Percentiles rank a stretch among this genome's conserved stretches.
Evolutionary conservation across 2,329 filamentous ascomycete species (phyloP).

Genomic region (Drechslera avenae): DNA sequence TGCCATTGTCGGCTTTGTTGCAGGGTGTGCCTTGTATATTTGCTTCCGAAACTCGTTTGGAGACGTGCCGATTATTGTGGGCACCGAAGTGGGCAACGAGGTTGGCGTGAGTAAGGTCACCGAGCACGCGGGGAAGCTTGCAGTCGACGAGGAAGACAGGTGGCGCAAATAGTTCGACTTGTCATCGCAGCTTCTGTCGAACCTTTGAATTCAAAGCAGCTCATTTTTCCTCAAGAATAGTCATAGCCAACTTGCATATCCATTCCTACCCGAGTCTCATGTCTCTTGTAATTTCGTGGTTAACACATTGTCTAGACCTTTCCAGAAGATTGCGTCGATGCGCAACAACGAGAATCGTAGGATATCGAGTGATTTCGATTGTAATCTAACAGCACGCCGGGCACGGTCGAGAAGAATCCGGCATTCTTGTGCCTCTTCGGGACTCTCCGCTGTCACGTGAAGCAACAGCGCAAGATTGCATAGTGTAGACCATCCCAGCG

Average conservation of each 20-base stretch:
- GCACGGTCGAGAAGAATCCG: neutral
- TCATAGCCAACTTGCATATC: neutral
- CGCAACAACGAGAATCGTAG: neutral
- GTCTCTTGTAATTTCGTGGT: neutral
- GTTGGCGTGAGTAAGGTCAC: neutral
- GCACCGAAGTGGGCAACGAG: neutral
- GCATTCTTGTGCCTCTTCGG: conserved; percentile 2
- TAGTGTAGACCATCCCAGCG: neutral
- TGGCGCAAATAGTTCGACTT: neutral
- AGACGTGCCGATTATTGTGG: neutral
- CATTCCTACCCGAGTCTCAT: neutral
- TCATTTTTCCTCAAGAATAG: neutral
- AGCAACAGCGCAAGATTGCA: conserved; percentile 1
- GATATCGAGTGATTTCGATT: neutral
- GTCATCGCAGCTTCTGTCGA: neutral
- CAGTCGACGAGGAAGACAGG: neutral
- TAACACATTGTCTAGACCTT: neutral
- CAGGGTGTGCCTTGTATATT: conserved; percentile 51
- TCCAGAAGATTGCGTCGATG: conserved; percentile 1
- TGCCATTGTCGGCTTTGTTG: conserved; percentile 13
- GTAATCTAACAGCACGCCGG: neutral
- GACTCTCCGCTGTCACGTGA: neutral
- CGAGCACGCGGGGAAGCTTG: neutral
- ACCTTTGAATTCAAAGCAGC: neutral
- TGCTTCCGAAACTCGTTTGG: conserved; percentile 42